phyloP scores from a whole-genome alignment of 2,329 filamentous ascomycete species.

The Stagonosporopsis vannaccii region DNA sequence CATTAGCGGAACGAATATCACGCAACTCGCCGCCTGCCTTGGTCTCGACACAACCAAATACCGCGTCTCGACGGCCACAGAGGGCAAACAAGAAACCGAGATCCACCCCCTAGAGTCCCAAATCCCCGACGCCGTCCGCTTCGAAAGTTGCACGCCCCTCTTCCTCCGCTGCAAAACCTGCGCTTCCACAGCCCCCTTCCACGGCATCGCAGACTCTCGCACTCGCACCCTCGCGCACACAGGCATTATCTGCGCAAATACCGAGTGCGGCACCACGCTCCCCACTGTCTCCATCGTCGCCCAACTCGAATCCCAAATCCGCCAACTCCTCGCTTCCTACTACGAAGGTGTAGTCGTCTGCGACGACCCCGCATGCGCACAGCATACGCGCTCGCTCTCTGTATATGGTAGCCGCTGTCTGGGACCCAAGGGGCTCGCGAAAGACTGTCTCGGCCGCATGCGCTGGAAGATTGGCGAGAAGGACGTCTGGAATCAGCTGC shows the following conservation, averaged over 20 bases:
- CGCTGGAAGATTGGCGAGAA: constrained; percentile 87
- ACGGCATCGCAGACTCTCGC: constrained; percentile 66
- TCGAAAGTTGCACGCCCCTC: constrained; percentile 79
- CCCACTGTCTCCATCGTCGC: constrained; percentile 78
- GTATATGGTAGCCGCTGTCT: constrained; percentile 92
- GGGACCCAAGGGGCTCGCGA: constrained; percentile 82
- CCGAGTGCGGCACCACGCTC: constrained; percentile 69
- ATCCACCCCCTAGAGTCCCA: constrained; percentile 94
- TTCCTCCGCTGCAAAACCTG: constrained; percentile 82
- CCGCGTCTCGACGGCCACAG: constrained; percentile 68
- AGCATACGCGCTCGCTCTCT: constrained; percentile 84
- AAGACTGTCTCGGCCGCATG: constrained; percentile 88
- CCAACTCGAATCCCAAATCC: constrained; percentile 85
- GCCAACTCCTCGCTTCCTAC: constrained; percentile 79
- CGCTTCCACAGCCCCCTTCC: constrained; percentile 74
- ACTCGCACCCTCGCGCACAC: constrained; percentile 66
- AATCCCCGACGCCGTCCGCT: constrained; percentile 89
- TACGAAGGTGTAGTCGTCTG: constrained; percentile 93
- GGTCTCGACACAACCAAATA: constrained; percentile 92
- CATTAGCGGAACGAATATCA: constrained; percentile 89
- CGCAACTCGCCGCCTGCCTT: constrained; percentile 88
- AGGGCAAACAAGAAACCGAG: constrained; percentile 54
- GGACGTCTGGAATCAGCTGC: constrained; percentile 90
- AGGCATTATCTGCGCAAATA: constrained; percentile 74
- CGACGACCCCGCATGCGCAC: constrained; percentile 81